Evolutionary conservation across 208 protist species (phyloP).

Genomic region (Acanthamoeba lenticulata): DNA sequence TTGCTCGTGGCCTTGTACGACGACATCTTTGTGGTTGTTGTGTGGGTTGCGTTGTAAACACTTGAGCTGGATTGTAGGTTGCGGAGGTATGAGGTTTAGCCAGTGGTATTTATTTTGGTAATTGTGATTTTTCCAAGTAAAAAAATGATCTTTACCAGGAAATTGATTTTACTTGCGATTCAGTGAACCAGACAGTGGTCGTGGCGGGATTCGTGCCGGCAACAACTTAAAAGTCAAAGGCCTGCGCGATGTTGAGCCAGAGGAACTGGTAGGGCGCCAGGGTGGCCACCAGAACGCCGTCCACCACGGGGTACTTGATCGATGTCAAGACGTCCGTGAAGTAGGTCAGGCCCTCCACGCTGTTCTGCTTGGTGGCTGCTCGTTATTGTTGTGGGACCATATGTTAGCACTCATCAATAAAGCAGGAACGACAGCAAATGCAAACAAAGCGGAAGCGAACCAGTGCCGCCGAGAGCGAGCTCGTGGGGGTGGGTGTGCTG

Average conservation of each 20-base stretch:
- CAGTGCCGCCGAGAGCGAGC: not conserved
- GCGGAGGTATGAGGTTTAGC: too few relatives aligned
- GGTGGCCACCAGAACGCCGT: not conserved
- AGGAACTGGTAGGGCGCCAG: slow-evolving; percentile 72
- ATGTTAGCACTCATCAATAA: not conserved
- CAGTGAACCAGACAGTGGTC: too few relatives aligned
- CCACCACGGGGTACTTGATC: slow-evolving; percentile 44
- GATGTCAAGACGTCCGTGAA: slow-evolving; percentile 60
- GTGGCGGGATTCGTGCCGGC: too few relatives aligned
- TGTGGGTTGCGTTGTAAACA: too few relatives aligned
- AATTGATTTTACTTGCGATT: too few relatives aligned
- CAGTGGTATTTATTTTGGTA: too few relatives aligned
- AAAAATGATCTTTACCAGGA: too few relatives aligned
- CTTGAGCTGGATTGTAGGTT: too few relatives aligned
- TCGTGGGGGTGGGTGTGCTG: not conserved
- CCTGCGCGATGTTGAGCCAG: slow-evolving; percentile 65
- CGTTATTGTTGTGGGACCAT: not conserved
- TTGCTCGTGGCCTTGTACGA: too few relatives aligned
- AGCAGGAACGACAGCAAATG: not conserved
- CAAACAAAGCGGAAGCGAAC: not conserved
- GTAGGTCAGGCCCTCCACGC: not conserved
- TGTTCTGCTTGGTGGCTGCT: not conserved
- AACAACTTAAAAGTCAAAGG: slow-evolving; percentile 33
- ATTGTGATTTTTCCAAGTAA: too few relatives aligned
- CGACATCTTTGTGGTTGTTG: too few relatives aligned